Percentiles rank a stretch among this genome's conserved stretches.
Conservation (phyloP, 176 grass and related monocot genomes). For the Leersia perrieri region DNA sequence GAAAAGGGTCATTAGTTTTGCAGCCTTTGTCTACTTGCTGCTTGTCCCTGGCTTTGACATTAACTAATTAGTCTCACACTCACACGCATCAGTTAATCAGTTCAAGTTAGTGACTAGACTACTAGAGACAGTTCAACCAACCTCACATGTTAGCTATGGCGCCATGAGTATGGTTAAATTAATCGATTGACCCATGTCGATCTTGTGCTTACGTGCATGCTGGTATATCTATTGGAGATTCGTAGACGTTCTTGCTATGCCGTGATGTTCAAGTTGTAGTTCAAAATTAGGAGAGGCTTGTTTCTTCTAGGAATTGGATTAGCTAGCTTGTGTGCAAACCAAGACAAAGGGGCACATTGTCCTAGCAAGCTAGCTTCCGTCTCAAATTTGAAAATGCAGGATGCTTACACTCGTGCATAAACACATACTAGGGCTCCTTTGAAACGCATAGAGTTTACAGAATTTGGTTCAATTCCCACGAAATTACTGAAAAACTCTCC, state of each 20-base stretch:
- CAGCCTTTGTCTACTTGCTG: not conserved
- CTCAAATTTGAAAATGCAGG: not conserved
- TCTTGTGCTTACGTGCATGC: not conserved
- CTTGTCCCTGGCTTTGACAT: not conserved
- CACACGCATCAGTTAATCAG: not conserved
- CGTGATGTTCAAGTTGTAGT: conserved; percentile 14
- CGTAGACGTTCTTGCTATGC: not conserved
- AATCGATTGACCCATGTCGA: not conserved
- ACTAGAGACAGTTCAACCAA: not conserved
- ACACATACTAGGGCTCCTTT: too few species aligned
- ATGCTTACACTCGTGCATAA: not conserved
- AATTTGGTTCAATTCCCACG: too few species aligned
- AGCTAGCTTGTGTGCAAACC: not conserved
- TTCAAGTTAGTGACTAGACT: not conserved
- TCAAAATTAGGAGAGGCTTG: not conserved
- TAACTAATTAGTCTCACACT: not conserved
- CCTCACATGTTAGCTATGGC: not conserved
- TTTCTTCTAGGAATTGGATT: not conserved
- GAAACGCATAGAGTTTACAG: too few species aligned
- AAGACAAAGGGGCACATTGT: not conserved
- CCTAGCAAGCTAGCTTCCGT: not conserved
- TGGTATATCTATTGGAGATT: not conserved
- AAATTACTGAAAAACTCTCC: too few species aligned
- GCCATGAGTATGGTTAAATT: not conserved
- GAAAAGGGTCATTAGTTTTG: not conserved